phyloP scores from a whole-genome alignment of 2,329 filamentous ascomycete genomes.

The Colletotrichum sublineola region DNA sequence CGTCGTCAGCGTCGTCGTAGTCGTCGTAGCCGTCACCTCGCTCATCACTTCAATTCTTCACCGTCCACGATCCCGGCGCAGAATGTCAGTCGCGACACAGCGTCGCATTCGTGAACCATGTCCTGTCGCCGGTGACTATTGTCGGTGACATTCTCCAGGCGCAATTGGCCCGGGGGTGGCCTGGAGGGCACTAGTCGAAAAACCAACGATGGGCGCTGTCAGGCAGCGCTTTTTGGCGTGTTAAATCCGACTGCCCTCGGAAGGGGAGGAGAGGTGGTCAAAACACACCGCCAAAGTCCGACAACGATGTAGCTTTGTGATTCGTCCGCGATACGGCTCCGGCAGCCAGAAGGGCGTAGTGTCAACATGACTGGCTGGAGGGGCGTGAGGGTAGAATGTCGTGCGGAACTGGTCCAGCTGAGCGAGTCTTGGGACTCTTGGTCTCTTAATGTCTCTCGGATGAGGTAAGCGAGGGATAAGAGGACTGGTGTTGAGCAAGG shows the following conservation, averaged over 20 bases:
- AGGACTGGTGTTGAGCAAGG: slow-evolving; percentile 32
- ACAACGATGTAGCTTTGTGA: slow-evolving; percentile 10
- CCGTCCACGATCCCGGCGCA: too few relatives aligned
- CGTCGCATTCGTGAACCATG: not conserved
- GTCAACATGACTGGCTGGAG: not conserved
- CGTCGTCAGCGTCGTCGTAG: not conserved
- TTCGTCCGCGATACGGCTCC: slow-evolving; percentile 35
- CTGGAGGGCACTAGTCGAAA: slow-evolving; percentile 14
- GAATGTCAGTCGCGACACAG: not conserved
- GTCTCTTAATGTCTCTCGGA: not conserved
- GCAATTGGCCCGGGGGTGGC: slow-evolving; percentile 9
- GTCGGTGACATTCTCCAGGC: slow-evolving; percentile 1
- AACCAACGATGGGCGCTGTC: not conserved
- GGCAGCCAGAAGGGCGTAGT: slow-evolving; percentile 5
- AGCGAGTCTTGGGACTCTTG: not conserved
- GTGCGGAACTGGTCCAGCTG: slow-evolving; percentile 17
- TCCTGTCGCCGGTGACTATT: not conserved
- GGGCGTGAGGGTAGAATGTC: slow-evolving; percentile 34
- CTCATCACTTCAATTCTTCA: not conserved
- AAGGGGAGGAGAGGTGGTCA: slow-evolving; percentile 3
- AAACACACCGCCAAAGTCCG: slow-evolving; percentile 42
- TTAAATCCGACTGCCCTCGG: slow-evolving; percentile 24
- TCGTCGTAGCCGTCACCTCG: not conserved
- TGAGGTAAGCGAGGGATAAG: slow-evolving; percentile 36
- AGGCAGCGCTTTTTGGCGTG: slow-evolving; percentile 33